These are phyloP conservation scores for Colletotrichum orbiculare DNA, from an alignment of 2,329 filamentous ascomycete genomes.

Conservation along the genomic window DNA sequence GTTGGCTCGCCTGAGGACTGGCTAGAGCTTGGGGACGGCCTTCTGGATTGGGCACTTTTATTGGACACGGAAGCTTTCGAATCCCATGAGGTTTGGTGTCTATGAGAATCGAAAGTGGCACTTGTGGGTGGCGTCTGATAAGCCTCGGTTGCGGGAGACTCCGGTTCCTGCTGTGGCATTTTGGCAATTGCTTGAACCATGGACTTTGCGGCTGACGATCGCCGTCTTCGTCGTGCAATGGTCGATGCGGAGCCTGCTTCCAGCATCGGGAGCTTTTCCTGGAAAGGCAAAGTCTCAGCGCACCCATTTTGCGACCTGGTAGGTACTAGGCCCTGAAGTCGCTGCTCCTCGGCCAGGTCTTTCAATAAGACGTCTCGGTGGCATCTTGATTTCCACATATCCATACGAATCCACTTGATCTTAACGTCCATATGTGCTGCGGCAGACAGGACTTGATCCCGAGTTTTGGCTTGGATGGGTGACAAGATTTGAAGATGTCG, in stretches of 20 bases:
- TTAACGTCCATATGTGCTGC: conserved; percentile 88
- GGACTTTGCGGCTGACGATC: conserved; percentile 33
- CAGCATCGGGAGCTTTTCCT: conserved; percentile 20
- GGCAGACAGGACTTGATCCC: conserved; percentile 86
- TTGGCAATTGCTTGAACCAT: conserved; percentile 22
- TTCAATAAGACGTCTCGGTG: conserved; percentile 88
- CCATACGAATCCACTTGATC: conserved; percentile 92
- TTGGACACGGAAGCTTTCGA: conserved; percentile 38
- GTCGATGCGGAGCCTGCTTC: conserved; percentile 23
- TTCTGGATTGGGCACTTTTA: conserved; percentile 42
- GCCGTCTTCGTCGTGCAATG: conserved; percentile 22
- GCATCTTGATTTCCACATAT: conserved; percentile 92
- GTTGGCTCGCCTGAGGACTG: conserved; percentile 46
- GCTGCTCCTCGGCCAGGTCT: conserved; percentile 79
- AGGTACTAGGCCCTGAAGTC: conserved; percentile 13
- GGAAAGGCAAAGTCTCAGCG: conserved; percentile 31
- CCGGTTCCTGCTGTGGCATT: conserved; percentile 44
- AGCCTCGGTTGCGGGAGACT: conserved; percentile 55
- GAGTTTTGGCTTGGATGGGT: conserved; percentile 89
- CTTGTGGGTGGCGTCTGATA: conserved; percentile 62
- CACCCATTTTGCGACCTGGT: conserved; percentile 18
- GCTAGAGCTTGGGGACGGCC: conserved; percentile 46
- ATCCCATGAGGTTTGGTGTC: conserved; percentile 57
- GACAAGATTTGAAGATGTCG: conserved; percentile 89
- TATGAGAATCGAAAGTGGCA: conserved; percentile 49